A percentile compares a stretch with the other conserved stretches of the same genome.
phyloP scores from a whole-genome alignment of 2,329 filamentous ascomycete genomes.

The Blastomyces gilchristii region DNA sequence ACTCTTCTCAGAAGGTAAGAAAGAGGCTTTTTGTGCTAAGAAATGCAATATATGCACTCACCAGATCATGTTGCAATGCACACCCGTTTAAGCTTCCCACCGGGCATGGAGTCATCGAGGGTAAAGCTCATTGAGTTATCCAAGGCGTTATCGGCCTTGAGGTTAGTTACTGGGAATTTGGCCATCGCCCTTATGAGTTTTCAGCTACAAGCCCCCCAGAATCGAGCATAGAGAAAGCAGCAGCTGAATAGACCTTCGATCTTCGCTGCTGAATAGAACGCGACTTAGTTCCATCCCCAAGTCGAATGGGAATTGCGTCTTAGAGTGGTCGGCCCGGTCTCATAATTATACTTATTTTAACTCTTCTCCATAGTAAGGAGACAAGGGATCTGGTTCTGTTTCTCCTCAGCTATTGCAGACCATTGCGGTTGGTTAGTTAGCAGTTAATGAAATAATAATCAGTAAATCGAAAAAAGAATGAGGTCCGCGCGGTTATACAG shows the following conservation, averaged over 20 bases:
- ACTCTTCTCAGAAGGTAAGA: neutral
- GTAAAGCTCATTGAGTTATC: neutral
- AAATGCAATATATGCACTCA: neutral
- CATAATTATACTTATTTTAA: neutral
- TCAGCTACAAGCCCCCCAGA: neutral
- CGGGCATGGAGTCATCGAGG: neutral
- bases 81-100: neutral
- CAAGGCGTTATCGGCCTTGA: neutral
- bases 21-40: too few species aligned
- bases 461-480: neutral
- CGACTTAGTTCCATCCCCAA: too few species aligned
- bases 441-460: neutral
- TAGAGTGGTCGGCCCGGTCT: neutral
- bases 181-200: neutral
- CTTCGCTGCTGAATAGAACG: too few species aligned
- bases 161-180: neutral
- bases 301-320: neutral
- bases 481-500: too few species aligned
- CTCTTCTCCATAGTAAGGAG: neutral
- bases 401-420: neutral
- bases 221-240: too few species aligned
- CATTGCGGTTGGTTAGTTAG: neutral
- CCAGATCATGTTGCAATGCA: constrained; percentile 1
- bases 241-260: too few species aligned
- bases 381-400: neutral